A percentile compares a stretch with the other conserved stretches of the same genome.
Conservation (phyloP, 140 eudicot species). For the Anethum foeniculum region DNA sequence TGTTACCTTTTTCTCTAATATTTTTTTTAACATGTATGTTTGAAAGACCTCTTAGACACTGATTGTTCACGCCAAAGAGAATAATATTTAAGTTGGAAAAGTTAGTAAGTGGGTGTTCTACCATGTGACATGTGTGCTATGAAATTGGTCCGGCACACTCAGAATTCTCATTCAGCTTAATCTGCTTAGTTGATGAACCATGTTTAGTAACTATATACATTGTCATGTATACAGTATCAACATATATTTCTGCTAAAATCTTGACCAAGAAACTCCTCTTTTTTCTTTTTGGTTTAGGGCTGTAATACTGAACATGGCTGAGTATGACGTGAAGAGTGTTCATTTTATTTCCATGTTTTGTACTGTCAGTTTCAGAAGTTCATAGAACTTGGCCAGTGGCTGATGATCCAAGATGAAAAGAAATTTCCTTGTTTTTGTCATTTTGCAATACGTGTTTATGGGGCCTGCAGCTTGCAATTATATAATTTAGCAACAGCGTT, state of each 20-base stretch:
- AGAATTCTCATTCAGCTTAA: neutral
- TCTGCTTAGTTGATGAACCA: neutral
- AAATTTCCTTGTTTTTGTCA: neutral
- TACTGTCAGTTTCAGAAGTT: neutral
- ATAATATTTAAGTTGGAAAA: neutral
- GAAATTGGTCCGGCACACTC: neutral
- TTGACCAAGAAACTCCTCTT: slow-evolving; percentile 3
- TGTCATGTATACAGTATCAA: neutral
- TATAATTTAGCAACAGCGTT: slow-evolving; percentile 1
- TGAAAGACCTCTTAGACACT: neutral
- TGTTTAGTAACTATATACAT: neutral
- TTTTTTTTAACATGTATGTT: neutral
- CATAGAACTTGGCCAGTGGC: neutral
- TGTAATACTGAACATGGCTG: slow-evolving; percentile 2
- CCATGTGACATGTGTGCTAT: neutral
- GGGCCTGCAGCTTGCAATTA: neutral
- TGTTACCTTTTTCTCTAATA: neutral
- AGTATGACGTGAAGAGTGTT: neutral
- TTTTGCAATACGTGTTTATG: neutral
- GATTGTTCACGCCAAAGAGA: neutral
- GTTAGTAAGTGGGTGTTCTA: neutral
- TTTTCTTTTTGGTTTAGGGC: slow-evolving; percentile 1
- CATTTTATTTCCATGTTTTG: slow-evolving; percentile 1
- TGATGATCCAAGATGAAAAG: neutral
- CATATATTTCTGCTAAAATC: neutral